phyloP scores from a whole-genome alignment of 2,329 filamentous ascomycete genomes.

The Verticillium isaacii region DNA sequence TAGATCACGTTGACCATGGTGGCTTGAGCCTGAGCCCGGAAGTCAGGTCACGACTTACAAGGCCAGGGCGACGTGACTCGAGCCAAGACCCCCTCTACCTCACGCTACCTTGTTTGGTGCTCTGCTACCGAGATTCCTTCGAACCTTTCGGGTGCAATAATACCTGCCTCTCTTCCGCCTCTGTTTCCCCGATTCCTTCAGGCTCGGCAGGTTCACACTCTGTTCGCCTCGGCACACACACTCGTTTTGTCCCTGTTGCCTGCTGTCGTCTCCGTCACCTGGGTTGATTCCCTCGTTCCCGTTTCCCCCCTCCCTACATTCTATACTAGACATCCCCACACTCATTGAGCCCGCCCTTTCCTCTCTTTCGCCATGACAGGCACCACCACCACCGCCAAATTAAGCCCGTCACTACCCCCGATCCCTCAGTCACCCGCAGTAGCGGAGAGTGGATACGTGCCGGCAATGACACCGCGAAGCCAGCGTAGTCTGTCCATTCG shows the following conservation, averaged over 20 bases:
- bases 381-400: background rate
- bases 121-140: background rate
- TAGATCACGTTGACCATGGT: background rate
- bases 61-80: background rate
- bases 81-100: too few species aligned
- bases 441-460: background rate
- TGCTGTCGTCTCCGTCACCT: constrained; percentile 5
- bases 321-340: background rate
- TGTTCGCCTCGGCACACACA: constrained; percentile 12
- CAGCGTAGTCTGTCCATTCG: constrained; percentile 11
- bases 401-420: background rate
- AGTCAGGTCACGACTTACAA: background rate
- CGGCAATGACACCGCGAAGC: constrained; percentile 5
- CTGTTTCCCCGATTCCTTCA: background rate
- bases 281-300: background rate
- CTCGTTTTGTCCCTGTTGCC: constrained; percentile 7
- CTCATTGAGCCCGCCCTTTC: background rate
- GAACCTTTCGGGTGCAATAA: background rate
- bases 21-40: background rate
- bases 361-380: background rate
- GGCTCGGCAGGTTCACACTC: constrained; percentile 7
- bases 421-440: background rate
- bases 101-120: background rate
- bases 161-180: background rate
- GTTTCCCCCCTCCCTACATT: background rate